phyloP scores from a whole-genome alignment of 2,329 filamentous ascomycete species.

The Neurospora sp. region DNA sequence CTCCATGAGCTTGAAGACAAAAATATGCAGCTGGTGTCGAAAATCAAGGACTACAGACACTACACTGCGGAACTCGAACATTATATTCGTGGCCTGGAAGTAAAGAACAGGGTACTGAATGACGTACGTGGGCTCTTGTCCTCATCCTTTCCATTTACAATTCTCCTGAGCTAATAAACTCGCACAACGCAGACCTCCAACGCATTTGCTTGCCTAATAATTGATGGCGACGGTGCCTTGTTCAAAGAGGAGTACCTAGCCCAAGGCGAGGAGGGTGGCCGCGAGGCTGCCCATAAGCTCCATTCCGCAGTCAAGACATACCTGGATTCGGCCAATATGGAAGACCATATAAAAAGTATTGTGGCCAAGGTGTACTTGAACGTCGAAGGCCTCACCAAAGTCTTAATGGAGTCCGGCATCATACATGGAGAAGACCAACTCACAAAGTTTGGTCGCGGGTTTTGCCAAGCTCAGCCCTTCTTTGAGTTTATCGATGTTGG shows the following conservation, averaged over 20 bases:
- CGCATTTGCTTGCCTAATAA: slow-evolving; percentile 24
- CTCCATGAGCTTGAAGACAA: background rate
- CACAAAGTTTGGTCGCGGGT: slow-evolving; percentile 24
- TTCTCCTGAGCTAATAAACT: background rate
- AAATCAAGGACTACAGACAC: accelerated
- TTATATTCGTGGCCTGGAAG: background rate
- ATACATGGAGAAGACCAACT: slow-evolving; percentile 18
- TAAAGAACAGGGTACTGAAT: background rate
- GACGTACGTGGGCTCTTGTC: background rate
- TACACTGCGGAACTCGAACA: background rate
- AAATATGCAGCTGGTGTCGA: background rate
- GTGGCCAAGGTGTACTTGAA: slow-evolving; percentile 26
- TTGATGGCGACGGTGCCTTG: slow-evolving; percentile 27
- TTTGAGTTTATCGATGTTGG: slow-evolving; percentile 28
- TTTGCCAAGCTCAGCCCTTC: slow-evolving; percentile 24
- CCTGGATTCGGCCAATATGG: slow-evolving; percentile 18
- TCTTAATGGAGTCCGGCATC: slow-evolving; percentile 19
- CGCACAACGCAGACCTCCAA: slow-evolving; percentile 20
- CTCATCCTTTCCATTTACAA: background rate
- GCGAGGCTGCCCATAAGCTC: slow-evolving; percentile 22
- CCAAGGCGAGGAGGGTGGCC: slow-evolving; percentile 24
- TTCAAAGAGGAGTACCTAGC: slow-evolving; percentile 25
- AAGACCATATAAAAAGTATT: slow-evolving; percentile 22
- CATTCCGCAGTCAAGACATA: slow-evolving; percentile 11
- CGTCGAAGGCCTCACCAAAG: slow-evolving; percentile 23